Evolutionary conservation across 2,329 filamentous ascomycete species (phyloP).

Genomic region (Scedosporium minutisporum): DNA sequence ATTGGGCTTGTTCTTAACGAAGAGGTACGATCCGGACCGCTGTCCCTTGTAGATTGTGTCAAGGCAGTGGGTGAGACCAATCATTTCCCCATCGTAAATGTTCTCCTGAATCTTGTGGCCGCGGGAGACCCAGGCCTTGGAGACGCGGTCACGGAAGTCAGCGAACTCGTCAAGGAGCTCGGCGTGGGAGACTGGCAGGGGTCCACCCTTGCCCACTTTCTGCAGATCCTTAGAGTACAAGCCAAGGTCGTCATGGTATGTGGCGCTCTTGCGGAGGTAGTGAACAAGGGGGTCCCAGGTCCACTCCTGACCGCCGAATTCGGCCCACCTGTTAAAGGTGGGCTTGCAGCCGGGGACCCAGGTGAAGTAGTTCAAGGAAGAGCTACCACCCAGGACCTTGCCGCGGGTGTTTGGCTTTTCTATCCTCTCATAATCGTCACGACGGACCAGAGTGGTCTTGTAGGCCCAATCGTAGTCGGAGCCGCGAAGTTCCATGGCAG

Average conservation of each 20-base stretch:
- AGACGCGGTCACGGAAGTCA: constrained; percentile 31
- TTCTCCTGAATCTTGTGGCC: constrained; percentile 42
- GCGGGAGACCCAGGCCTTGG: constrained; percentile 35
- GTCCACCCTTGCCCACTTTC: constrained; percentile 42
- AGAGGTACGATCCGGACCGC: constrained; percentile 35
- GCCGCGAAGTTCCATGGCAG: constrained; percentile 19
- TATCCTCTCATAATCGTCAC: constrained; percentile 45
- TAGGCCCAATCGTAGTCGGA: constrained; percentile 31
- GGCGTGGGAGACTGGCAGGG: constrained; percentile 43
- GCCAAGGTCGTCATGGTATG: constrained; percentile 27
- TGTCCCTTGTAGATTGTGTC: constrained; percentile 47
- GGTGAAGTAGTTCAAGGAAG: constrained; percentile 52
- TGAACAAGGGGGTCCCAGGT: constrained; percentile 40
- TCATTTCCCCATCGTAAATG: constrained; percentile 45
- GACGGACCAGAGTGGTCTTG: constrained; percentile 45
- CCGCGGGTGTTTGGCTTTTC: constrained; percentile 40
- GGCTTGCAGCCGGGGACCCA: constrained; percentile 49
- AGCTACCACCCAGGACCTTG: constrained; percentile 49
- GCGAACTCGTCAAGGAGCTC: constrained; percentile 41
- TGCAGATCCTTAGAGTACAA: constrained; percentile 30
- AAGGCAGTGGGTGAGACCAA: constrained; percentile 41
- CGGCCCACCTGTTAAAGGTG: constrained; percentile 61
- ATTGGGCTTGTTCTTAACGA: constrained; percentile 34
- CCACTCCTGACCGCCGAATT: constrained; percentile 61
- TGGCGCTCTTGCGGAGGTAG: constrained; percentile 47